phyloP scores from a whole-genome alignment of 2,329 filamentous ascomycete genomes.

The Pseudophaeomoniella oleicola region DNA sequence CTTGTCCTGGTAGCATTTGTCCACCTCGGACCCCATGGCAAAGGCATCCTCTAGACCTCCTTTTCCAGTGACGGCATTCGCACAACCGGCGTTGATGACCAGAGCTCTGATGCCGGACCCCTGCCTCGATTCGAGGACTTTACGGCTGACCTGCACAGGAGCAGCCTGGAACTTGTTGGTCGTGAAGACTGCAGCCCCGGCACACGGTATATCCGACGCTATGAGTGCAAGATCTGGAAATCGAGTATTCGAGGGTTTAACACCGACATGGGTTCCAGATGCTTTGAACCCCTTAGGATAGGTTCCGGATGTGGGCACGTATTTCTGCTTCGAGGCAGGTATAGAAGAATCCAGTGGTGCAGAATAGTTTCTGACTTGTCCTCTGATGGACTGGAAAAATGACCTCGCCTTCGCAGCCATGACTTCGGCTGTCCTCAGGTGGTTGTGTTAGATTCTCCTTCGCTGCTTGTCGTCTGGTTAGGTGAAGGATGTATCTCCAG shows the following conservation, averaged over 20 bases:
- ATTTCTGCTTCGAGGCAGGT: conserved; percentile 74
- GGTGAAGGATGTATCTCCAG: too few species aligned
- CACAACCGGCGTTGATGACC: conserved; percentile 88
- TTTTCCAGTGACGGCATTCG: conserved; percentile 90
- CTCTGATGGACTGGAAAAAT: conserved; percentile 20
- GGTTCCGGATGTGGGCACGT: conserved; percentile 68
- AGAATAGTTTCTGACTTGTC: conserved; percentile 28
- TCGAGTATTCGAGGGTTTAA: conserved; percentile 82
- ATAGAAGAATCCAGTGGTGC: conserved; percentile 36
- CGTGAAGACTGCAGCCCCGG: conserved; percentile 86
- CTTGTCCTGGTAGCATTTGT: conserved; percentile 43
- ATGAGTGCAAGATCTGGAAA: conserved; percentile 86
- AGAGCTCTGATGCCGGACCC: conserved; percentile 64
- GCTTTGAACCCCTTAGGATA: conserved; percentile 85
- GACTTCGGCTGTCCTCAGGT: too few species aligned
- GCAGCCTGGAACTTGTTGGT: conserved; percentile 98
- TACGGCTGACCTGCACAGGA: conserved; percentile 72
- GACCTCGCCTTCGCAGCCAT: conserved; percentile 1
- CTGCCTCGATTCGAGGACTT: conserved; percentile 51
- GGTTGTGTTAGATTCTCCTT: too few species aligned
- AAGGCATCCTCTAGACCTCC: conserved; percentile 78
- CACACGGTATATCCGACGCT: conserved; percentile 71
- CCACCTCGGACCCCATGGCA: conserved; percentile 67
- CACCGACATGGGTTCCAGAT: conserved; percentile 77
- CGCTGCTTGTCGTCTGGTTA: too few species aligned